Evolutionary conservation across 1,284 basidiomycete species (phyloP).

Genomic region (Trichosporon inkin): DNA sequence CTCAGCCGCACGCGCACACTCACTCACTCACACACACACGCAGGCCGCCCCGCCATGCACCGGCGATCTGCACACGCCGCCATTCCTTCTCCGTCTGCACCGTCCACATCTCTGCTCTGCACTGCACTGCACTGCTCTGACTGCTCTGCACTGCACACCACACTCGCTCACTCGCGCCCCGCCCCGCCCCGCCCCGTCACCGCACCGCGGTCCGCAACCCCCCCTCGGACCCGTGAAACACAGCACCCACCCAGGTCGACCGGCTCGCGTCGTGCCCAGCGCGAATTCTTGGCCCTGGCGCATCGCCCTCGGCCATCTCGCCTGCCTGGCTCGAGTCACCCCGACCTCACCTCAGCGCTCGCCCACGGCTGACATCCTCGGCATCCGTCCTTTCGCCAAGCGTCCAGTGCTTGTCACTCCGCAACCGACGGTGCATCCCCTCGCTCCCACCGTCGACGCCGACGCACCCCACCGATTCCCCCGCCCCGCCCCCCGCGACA

Average conservation of each 20-base stretch:
- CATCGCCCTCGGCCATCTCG: not conserved
- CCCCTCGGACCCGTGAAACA: slow-evolving; percentile 2
- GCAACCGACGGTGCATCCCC: not conserved
- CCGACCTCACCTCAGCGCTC: no score
- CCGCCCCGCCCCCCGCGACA: not conserved
- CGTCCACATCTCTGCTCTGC: no score
- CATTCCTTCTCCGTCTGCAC: no score
- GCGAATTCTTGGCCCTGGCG: not conserved
- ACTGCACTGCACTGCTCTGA: no score
- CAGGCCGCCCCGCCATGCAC: no score
- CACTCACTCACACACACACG: no score
- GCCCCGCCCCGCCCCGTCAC: no score
- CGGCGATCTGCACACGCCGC: no score
- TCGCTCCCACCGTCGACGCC: not conserved
- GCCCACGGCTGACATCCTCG: not conserved
- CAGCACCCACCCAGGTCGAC: not conserved
- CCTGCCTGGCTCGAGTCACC: not conserved
- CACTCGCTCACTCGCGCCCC: no score
- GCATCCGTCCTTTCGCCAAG: not conserved
- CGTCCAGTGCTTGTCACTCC: not conserved
- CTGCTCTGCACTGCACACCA: no score
- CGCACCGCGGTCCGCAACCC: not conserved
- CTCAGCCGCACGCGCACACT: no score
- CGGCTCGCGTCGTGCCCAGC: not conserved
- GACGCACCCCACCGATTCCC: not conserved